Evolutionary conservation across 306 rosid species (phyloP).

Genomic region (Astragalus glycyphyllos): DNA sequence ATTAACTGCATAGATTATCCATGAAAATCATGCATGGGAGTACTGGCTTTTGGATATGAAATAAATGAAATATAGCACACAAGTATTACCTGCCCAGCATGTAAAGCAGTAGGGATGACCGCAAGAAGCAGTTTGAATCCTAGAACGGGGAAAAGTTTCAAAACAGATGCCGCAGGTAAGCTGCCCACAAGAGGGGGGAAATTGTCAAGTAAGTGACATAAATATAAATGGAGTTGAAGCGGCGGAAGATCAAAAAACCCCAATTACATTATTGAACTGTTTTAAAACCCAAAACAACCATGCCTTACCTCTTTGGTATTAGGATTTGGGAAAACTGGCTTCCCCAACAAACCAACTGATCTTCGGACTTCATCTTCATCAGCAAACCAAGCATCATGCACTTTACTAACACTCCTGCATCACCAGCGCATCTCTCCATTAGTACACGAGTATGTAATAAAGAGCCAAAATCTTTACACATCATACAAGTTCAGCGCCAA

Average conservation of each 20-base stretch:
- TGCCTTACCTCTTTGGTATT: constrained; percentile 52
- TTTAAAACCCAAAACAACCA: constrained; percentile 34
- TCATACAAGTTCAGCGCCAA: constrained; percentile 33
- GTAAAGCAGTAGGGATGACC: constrained; percentile 74
- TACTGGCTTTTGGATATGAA: not conserved
- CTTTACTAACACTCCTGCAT: constrained; percentile 65
- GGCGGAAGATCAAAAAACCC: constrained; percentile 17
- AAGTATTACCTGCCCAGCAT: constrained; percentile 66
- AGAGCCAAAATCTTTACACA: constrained; percentile 22
- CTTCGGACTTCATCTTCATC: constrained; percentile 66
- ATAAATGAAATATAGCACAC: constrained; percentile 20
- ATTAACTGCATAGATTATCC: too few species aligned
- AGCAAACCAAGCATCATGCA: constrained; percentile 83
- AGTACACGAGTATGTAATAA: constrained; percentile 14
- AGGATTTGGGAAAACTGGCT: constrained; percentile 44
- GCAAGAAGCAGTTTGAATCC: constrained; percentile 58
- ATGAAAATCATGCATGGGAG: not conserved
- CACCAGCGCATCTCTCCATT: constrained; percentile 33
- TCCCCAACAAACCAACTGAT: constrained; percentile 68
- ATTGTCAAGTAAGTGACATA: not conserved
- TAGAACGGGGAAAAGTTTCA: constrained; percentile 50
- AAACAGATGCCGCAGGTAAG: constrained; percentile 78
- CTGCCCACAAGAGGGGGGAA: constrained; percentile 40
- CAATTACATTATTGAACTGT: not conserved
- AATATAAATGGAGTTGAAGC: constrained; percentile 12